Conservation (phyloP, 1,284 basidiomycete species). For the Trametes sp. region DNA sequence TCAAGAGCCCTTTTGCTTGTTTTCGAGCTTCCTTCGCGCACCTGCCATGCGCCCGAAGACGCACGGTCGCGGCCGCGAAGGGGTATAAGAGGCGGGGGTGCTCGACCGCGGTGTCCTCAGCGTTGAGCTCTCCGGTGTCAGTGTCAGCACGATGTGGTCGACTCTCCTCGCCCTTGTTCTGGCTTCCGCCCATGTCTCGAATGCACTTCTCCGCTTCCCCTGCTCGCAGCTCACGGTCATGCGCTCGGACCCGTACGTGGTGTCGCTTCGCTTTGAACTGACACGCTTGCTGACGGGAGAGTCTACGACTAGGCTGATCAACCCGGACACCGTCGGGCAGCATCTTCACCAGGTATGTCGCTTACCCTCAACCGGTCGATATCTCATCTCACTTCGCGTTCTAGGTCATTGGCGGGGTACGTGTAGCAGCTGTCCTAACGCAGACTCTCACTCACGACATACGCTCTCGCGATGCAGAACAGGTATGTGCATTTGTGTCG, state of each 20-base stretch:
- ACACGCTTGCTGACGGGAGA: neutral
- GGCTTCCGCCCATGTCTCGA: conserved; percentile 2
- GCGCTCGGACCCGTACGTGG: conserved; percentile 15
- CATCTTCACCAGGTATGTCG: conserved; percentile 18
- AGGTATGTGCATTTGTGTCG: conserved; percentile 1
- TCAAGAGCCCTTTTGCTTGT: neutral
- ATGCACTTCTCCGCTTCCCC: conserved; percentile 16
- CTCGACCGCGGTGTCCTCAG: neutral
- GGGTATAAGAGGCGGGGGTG: neutral
- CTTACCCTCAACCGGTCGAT: neutral
- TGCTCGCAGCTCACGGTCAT: conserved; percentile 18
- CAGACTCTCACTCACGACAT: neutral
- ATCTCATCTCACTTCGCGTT: neutral
- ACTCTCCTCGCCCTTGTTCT: conserved; percentile 12
- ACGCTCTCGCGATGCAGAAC: neutral
- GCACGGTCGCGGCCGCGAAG: neutral
- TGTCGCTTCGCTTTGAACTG: neutral
- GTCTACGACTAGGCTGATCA: conserved; percentile 5
- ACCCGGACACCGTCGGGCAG: conserved; percentile 9
- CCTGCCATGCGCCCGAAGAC: neutral
- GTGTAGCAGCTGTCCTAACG: neutral
- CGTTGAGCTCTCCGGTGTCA: conserved; percentile 7
- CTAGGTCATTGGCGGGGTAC: conserved; percentile 15
- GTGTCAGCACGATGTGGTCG: conserved; percentile 12
- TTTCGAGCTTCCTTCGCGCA: neutral